Conservation (phyloP, 1,284 basidiomycete species). For the Pterulicium gracile region DNA sequence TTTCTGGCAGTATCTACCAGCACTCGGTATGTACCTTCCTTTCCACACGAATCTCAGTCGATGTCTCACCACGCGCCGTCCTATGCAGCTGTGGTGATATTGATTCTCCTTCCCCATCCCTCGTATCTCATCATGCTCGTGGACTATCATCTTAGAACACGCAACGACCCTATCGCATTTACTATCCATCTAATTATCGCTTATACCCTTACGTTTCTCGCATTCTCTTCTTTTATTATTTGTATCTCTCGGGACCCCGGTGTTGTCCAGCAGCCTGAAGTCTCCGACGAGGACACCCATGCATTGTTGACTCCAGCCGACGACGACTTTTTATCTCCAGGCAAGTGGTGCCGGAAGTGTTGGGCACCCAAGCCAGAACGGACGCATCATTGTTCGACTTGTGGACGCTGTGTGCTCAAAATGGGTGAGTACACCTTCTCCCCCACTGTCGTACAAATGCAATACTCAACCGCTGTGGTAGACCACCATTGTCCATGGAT, state of each 20-base stretch:
- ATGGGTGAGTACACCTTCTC: slow-evolving; percentile 50
- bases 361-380: slow-evolving; percentile 73
- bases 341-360: slow-evolving; percentile 68
- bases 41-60: neutral
- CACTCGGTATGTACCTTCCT: neutral
- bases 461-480: slow-evolving; percentile 18
- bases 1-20: neutral
- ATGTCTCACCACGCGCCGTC: slow-evolving; percentile 7
- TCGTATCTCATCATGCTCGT: slow-evolving; percentile 57
- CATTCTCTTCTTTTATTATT: slow-evolving; percentile 60
- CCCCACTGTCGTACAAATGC: slow-evolving; percentile 12
- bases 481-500: slow-evolving; percentile 91
- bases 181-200: slow-evolving; percentile 40
- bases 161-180: slow-evolving; percentile 36
- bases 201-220: slow-evolving; percentile 55
- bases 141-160: slow-evolving; percentile 49
- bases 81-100: slow-evolving; percentile 41
- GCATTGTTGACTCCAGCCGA: slow-evolving; percentile 42
- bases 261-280: slow-evolving; percentile 30
- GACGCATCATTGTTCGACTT: slow-evolving; percentile 73
- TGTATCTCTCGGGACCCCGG: slow-evolving; percentile 67
- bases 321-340: slow-evolving; percentile 40
- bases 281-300: slow-evolving; percentile 28
- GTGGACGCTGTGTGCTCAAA: slow-evolving; percentile 74
- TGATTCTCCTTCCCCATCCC: slow-evolving; percentile 63